phyloP scores from a whole-genome alignment of 305 asterid genomes.

The Salvia sclarea region DNA sequence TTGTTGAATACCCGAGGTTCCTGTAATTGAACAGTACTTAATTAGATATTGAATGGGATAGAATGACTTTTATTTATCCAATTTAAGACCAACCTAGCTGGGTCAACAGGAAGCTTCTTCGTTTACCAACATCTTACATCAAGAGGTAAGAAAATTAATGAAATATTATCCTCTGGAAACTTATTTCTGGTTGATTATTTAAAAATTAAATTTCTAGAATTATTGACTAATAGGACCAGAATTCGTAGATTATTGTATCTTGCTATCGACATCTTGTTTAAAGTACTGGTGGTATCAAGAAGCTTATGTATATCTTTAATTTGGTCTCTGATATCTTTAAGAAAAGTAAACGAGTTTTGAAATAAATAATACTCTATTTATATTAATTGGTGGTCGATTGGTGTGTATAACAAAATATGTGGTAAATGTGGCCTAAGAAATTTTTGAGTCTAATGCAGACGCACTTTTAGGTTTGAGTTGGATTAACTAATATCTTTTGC shows the following conservation, averaged over 20 bases:
- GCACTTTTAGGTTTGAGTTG: slow-evolving; percentile 27
- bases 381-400: background rate
- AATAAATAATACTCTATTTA: too few species aligned
- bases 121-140: background rate
- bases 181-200: background rate
- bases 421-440: background rate
- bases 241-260: background rate
- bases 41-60: background rate
- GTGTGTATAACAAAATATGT: background rate
- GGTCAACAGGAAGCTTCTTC: slow-evolving; percentile 13
- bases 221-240: background rate
- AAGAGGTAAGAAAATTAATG: background rate
- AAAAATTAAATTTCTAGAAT: slow-evolving; percentile 4
- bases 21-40: background rate
- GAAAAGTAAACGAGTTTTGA: background rate
- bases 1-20: too few species aligned
- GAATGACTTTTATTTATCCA: background rate
- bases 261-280: background rate
- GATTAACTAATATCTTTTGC: slow-evolving; percentile 22
- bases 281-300: background rate
- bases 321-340: background rate
- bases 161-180: slow-evolving; percentile 5
- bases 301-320: background rate
- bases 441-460: background rate
- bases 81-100: background rate